Percentiles rank a stretch among this genome's conserved stretches.
These are phyloP conservation scores for Bothriochloa decipiens DNA, from an alignment of 176 grass and related monocot species.

Conservation along the genomic window DNA sequence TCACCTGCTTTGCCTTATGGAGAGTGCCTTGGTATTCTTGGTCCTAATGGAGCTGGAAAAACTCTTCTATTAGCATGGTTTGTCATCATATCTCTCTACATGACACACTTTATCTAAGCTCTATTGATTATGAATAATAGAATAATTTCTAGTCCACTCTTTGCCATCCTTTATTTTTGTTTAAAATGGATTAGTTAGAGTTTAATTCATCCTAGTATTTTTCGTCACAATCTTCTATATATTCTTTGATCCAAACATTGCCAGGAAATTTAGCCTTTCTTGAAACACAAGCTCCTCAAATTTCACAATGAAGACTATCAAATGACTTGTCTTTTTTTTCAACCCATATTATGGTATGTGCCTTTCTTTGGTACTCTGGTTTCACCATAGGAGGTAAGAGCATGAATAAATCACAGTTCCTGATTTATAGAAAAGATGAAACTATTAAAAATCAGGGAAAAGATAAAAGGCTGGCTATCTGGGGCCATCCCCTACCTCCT, in stretches of 20 bases:
- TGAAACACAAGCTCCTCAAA: not conserved
- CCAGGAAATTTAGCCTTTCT: not conserved
- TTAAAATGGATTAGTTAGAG: not conserved
- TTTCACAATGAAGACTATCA: not conserved
- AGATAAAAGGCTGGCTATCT: not conserved
- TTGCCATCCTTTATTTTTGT: not conserved
- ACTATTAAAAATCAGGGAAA: not conserved
- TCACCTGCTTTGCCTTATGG: slow-evolving; percentile 91
- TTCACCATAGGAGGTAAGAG: not conserved
- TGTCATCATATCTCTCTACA: slow-evolving; percentile 39
- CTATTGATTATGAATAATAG: not conserved
- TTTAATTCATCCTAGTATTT: not conserved
- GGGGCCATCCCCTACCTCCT: too few relatives aligned
- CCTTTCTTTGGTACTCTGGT: not conserved
- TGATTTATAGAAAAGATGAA: not conserved
- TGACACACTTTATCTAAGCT: slow-evolving; percentile 25
- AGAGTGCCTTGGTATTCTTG: slow-evolving; percentile 94
- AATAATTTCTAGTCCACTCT: not conserved
- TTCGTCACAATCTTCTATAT: slow-evolving; percentile 3
- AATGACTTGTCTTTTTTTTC: not conserved
- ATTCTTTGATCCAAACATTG: slow-evolving; percentile 7
- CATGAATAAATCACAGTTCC: not conserved
- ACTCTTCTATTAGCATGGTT: slow-evolving; percentile 98
- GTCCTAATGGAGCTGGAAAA: slow-evolving; percentile 95
- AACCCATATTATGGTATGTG: slow-evolving; percentile 1